Conservation (phyloP, 148 eudicot genomes). For the Nepenthes mirabilis region DNA sequence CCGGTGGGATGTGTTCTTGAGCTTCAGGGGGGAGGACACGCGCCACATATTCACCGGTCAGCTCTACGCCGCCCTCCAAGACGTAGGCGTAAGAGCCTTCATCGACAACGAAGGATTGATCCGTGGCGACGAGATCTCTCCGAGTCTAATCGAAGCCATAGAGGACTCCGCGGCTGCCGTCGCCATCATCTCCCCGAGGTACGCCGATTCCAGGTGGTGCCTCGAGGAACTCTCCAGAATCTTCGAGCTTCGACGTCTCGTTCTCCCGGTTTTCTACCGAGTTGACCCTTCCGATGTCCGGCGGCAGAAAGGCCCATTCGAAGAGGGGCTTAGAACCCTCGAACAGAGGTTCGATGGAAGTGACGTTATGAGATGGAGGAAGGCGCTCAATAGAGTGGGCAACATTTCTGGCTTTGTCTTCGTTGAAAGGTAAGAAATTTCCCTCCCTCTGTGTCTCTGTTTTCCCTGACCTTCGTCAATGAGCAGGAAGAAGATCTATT, state of each 20-base stretch:
- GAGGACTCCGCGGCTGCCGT: too few species aligned
- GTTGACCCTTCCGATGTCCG: slow-evolving; percentile 24
- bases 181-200: slow-evolving; percentile 15
- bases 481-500: too few species aligned
- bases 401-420: slow-evolving; percentile 2
- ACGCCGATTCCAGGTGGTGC: slow-evolving; percentile 27
- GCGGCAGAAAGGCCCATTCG: neutral
- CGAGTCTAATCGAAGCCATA: too few species aligned
- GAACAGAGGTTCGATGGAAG: neutral
- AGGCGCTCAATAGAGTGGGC: neutral
- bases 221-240: slow-evolving; percentile 20
- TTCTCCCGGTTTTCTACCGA: slow-evolving; percentile 21
- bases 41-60: too few species aligned
- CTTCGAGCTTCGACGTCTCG: slow-evolving; percentile 7
- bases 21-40: too few species aligned
- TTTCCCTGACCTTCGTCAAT: too few species aligned
- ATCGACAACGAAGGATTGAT: too few species aligned
- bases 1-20: too few species aligned
- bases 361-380: neutral
- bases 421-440: slow-evolving; percentile 2
- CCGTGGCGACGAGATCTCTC: too few species aligned
- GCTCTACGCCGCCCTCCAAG: too few species aligned
- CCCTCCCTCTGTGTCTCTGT: too few species aligned
- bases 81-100: too few species aligned
- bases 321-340: neutral